These are phyloP conservation scores for Aspergillus ostianus DNA, from an alignment of 495 filamentous ascomycete species.

Conservation along the genomic window DNA sequence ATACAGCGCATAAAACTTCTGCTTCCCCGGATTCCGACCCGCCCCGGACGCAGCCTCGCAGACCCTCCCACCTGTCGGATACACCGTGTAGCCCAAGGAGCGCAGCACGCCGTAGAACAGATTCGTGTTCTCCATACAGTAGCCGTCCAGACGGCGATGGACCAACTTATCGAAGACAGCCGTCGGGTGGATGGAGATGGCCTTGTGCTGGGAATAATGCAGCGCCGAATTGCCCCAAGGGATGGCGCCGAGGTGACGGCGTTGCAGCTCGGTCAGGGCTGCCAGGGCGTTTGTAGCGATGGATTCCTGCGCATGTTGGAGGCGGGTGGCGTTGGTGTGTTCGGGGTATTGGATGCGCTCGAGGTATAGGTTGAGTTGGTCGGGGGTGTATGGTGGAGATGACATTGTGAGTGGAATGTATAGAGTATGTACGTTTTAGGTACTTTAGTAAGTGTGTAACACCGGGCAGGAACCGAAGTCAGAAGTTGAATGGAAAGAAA, in stretches of 20 bases:
- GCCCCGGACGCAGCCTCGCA: slow-evolving; percentile 21
- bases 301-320: slow-evolving; percentile 22
- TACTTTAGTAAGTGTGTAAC: too few species aligned
- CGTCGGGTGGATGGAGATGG: slow-evolving; percentile 56
- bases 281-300: slow-evolving; percentile 25
- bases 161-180: slow-evolving; percentile 67
- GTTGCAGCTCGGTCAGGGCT: slow-evolving; percentile 30
- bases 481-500: neutral
- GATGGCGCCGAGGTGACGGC: slow-evolving; percentile 54
- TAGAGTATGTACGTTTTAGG: too few species aligned
- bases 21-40: slow-evolving; percentile 17
- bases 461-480: too few species aligned
- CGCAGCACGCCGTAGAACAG: slow-evolving; percentile 62
- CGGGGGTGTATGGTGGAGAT: slow-evolving; percentile 24
- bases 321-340: slow-evolving; percentile 11
- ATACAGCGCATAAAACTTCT: slow-evolving; percentile 27
- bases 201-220: slow-evolving; percentile 56
- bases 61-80: slow-evolving; percentile 46
- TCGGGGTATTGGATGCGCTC: slow-evolving; percentile 32
- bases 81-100: slow-evolving; percentile 58
- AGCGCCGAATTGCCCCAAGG: slow-evolving; percentile 67
- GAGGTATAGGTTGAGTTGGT: slow-evolving; percentile 36
- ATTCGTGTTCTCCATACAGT: slow-evolving; percentile 75
- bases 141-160: slow-evolving; percentile 62
- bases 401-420: slow-evolving; percentile 11